These are phyloP conservation scores for Claviceps capensis DNA, from an alignment of 2,329 filamentous ascomycete species.

Conservation along the genomic window DNA sequence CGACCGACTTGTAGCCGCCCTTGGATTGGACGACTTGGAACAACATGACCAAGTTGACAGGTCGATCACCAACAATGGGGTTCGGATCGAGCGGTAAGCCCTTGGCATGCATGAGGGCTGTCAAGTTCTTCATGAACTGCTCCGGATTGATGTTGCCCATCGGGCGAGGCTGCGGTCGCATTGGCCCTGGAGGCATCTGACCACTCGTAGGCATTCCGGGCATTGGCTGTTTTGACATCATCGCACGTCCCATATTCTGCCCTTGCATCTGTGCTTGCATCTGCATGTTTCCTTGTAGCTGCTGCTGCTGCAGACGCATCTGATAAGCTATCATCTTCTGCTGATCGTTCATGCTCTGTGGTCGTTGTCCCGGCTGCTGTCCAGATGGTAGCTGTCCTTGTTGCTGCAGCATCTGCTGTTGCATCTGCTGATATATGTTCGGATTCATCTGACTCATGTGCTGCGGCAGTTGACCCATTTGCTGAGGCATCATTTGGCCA, in stretches of 20 bases:
- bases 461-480: conserved; percentile 35
- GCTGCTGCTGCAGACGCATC: conserved; percentile 70
- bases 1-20: conserved; percentile 65
- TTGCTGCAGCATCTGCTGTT: conserved; percentile 24
- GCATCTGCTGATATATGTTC: conserved; percentile 24
- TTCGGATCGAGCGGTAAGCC: conserved; percentile 61
- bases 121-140: conserved; percentile 62
- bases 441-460: conserved; percentile 32
- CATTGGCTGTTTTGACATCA: conserved; percentile 40
- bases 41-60: conserved; percentile 60
- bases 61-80: conserved; percentile 59
- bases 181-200: conserved; percentile 36
- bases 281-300: conserved; percentile 46
- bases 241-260: conserved; percentile 30
- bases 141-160: conserved; percentile 42
- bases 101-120: conserved; percentile 62
- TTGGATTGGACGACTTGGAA: conserved; percentile 63
- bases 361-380: conserved; percentile 38
- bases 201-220: conserved; percentile 36
- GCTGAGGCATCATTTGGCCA: conserved; percentile 41
- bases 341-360: conserved; percentile 40
- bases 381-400: conserved; percentile 46
- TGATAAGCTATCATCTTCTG: conserved; percentile 67
- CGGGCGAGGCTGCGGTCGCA: conserved; percentile 36
- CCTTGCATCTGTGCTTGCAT: conserved; percentile 38